Evolutionary conservation across 768 basidiomycete genomes (phyloP).

Genomic region (Suillus cothurnatus): DNA sequence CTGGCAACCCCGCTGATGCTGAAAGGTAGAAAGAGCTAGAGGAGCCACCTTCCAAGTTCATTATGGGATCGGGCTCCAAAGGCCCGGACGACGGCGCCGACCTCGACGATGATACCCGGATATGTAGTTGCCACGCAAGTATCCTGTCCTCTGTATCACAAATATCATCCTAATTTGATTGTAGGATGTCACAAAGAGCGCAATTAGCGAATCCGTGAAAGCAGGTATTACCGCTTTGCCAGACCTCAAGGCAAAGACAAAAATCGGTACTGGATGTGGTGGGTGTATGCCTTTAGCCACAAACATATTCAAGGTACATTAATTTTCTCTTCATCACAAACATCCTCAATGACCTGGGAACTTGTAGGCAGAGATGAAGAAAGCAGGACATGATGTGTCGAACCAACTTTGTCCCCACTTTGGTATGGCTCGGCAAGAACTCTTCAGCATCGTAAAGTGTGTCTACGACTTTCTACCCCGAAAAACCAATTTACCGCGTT

Average conservation of each 20-base stretch:
- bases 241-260: conserved; percentile 65
- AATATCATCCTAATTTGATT: background rate
- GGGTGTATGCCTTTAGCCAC: conserved; percentile 66
- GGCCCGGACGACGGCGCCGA: conserved; percentile 63
- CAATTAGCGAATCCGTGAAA: conserved; percentile 51
- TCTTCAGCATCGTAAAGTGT: conserved; percentile 62
- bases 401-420: conserved; percentile 71
- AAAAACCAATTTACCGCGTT: background rate
- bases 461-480: conserved; percentile 8
- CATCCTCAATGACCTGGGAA: conserved; percentile 14
- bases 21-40: conserved; percentile 61
- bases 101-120: conserved; percentile 69
- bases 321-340: background rate
- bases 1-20: background rate
- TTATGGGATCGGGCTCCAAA: conserved; percentile 53
- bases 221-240: conserved; percentile 50
- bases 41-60: conserved; percentile 65
- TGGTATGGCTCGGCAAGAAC: conserved; percentile 60
- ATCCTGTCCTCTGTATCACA: background rate
- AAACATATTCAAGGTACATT: conserved; percentile 39
- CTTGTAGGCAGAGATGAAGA: conserved; percentile 63
- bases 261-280: conserved; percentile 72
- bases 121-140: conserved; percentile 68
- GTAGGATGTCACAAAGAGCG: conserved; percentile 66
- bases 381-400: conserved; percentile 57